Base-by-base conservation (phyloP, 768 basidiomycete species). In the Hypsizygus marmoreus region DNA sequence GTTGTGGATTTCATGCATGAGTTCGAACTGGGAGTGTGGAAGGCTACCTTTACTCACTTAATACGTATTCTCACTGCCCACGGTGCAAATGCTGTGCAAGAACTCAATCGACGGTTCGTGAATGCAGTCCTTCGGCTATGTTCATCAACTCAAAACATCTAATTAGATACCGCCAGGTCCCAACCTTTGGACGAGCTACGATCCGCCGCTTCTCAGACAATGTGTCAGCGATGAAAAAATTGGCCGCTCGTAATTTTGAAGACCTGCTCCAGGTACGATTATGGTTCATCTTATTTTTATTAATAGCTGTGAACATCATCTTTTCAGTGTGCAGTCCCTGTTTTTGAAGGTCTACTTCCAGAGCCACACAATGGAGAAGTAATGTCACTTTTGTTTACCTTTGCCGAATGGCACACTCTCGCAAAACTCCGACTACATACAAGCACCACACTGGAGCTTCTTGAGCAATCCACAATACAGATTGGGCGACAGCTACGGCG, bases 251-350 rank as follows among this genome's bases (percentile, higher is more conserved):
- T 0, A 59, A 69, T 34, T 69, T 58, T 34, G 56, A 68, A 24
- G 62, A 69, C n/a, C 42, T 68, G 1, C 40, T 70, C 0, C 67
- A 68, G 54, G 67, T 57, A 40, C 12, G 40, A 30, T 33, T 16
- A 17, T 17, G 39, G 51, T 13, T 3, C 29, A 22, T n/a, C 9
- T 40, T 22, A 17, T n/a, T 14, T 23, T 11, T 34, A 17, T 17
- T 9, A 0, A 13, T 14, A n/a, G 4, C n/a, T n/a, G n/a, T 24
- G 17, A n/a, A 22, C 25, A 31, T 32, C n/a, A 40, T 35, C 19
- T 11, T 32, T 22, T 1, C 8, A 56, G 51, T 53, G 49, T 34
- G 14, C 49, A 23, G 43, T 56, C 1, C 45, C 45, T 3, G 48
- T 43, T 6, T 53, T 56, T 38, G 51, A 56, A 16, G 40, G 38